Conservation (phyloP, 495 filamentous ascomycete genomes). For the Talaromyces stipitatus region DNA sequence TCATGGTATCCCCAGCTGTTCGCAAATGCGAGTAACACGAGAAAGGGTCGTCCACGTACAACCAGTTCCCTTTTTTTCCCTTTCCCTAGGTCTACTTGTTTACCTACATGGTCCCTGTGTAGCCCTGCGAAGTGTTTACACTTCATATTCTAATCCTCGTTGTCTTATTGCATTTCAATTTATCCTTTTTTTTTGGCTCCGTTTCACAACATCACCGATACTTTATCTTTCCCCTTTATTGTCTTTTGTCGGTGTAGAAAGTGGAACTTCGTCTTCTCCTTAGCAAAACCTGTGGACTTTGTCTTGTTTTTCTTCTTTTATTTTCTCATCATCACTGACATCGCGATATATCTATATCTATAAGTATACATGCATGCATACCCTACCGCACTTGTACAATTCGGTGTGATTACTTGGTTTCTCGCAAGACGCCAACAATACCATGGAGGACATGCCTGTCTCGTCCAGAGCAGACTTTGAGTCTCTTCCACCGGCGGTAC, state of each 20-base stretch:
- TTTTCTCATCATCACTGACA: no score
- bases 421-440: background rate
- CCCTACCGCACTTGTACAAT: no score
- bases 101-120: background rate
- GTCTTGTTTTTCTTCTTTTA: background rate
- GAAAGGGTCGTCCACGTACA: background rate
- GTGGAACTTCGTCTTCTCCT: background rate
- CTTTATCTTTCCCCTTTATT: background rate
- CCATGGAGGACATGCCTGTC: slow-evolving; percentile 8
- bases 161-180: no score
- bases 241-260: background rate
- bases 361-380: no score
- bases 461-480: slow-evolving; percentile 21
- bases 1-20: background rate
- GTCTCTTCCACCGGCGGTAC: slow-evolving; percentile 26
- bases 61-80: background rate
- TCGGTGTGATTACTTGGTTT: background rate
- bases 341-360: no score
- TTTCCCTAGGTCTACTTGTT: background rate
- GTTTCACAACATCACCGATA: background rate
- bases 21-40: background rate
- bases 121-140: background rate
- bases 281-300: no score
- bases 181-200: no score
- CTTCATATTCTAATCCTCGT: no score